Evolutionary conservation across 2,329 filamentous ascomycete genomes (phyloP), one percentile per base, ranked within the genome.

Genomic region (Botrytis pseudocinerea): DNA sequence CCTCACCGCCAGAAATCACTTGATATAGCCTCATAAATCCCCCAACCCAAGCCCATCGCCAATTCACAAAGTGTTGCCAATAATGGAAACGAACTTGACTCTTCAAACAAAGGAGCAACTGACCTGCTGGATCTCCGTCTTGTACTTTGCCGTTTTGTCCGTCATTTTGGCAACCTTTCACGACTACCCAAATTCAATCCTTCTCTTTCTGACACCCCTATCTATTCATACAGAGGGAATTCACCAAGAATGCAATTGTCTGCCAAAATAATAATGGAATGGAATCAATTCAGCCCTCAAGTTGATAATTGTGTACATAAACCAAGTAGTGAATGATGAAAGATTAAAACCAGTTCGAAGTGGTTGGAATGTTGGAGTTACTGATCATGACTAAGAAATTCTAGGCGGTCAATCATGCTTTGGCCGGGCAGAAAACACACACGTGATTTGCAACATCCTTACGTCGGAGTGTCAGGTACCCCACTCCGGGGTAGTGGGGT

Each of bases 81-180:
- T 51, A 66, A 66, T 51, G 63, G 10, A 51, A 51, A 28, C 4
- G 2, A 66, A 22, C 1, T 28, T 10, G 22, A 68, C 4, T 18
- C 5, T 54, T 22, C 59, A 69, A 32, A 70, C 44, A 61, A 70
- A 46, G 54, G 42, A 60, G 9, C 28, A 57, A 83, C 91, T 84
- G 82, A 95, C 93, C 92, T 97, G 95, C 84, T 97, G 96, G 84
- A 99, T 99, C 87, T 99, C 96, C 85, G 97, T 94, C 82, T 95
- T 91, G 83, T 98, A 99, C 83, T 98, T 98, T 83, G 89, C 90
- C 79, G 88, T 88, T 80, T 87, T 86, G 78, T 87, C 85, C 66
- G 86, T 85, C 76, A 87, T 83, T 80, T 86, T 86, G 75, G 57
- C 40, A 32, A 68, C 61, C 46, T 54, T 54, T 25, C 40, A 59